Conservation (phyloP, 257 asterid species). For the Fraxinus americana region DNA sequence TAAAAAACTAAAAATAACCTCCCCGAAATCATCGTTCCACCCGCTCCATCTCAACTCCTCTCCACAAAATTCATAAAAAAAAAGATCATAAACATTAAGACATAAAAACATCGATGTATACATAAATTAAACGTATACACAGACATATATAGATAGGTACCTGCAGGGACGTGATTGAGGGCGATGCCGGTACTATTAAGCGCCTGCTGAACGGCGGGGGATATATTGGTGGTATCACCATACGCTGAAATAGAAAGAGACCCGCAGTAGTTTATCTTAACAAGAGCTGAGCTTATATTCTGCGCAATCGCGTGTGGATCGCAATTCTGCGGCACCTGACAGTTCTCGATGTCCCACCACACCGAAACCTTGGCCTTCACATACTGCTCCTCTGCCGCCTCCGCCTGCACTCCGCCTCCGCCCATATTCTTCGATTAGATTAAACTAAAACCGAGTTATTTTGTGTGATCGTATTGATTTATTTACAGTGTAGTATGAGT, state of each 20-base stretch:
- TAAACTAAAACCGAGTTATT: background rate
- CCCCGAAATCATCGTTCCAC: background rate
- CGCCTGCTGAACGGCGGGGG: conserved; percentile 65
- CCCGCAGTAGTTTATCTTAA: too few relatives aligned
- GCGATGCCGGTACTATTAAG: conserved; percentile 86
- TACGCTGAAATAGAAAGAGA: conserved; percentile 50
- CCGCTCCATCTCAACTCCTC: background rate
- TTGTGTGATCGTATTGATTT: background rate
- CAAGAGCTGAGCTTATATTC: too few relatives aligned
- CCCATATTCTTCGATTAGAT: conserved; percentile 48
- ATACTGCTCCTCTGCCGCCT: conserved; percentile 74
- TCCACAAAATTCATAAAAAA: conserved; percentile 1
- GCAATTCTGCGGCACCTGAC: too few relatives aligned
- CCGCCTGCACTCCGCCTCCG: conserved; percentile 52
- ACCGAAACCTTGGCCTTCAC: too few relatives aligned
- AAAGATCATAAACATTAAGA: background rate
- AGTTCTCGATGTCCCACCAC: too few relatives aligned
- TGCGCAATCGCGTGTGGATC: too few relatives aligned
- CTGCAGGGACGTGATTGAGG: conserved; percentile 91
- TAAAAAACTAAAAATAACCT: background rate
- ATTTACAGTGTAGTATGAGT: background rate
- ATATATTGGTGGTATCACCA: conserved; percentile 71
- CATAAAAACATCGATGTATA: background rate
- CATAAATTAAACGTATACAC: too few relatives aligned
- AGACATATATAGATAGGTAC: conserved; percentile 24